phyloP scores from a whole-genome alignment of 305 asterid species.

The Fraxinus baroniana region DNA sequence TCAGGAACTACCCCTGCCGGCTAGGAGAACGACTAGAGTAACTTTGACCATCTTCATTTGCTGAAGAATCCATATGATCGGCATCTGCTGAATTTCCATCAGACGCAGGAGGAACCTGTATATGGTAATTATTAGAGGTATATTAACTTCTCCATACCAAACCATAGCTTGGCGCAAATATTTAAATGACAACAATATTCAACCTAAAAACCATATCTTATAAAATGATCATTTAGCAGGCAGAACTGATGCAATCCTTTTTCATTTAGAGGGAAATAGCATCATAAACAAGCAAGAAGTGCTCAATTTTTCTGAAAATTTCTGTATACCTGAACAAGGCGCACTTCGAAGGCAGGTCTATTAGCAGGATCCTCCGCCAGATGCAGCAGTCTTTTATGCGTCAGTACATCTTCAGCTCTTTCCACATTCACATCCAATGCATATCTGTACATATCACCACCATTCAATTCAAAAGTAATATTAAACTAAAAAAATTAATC shows the following conservation, averaged over 20 bases:
- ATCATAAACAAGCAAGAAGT: neutral
- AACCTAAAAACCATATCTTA: neutral
- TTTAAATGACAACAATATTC: neutral
- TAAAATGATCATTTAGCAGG: neutral
- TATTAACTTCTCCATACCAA: neutral
- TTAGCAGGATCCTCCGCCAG: slow-evolving; percentile 44
- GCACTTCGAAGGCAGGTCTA: slow-evolving; percentile 47
- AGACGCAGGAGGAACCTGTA: slow-evolving; percentile 39
- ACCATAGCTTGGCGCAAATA: neutral
- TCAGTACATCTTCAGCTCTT: slow-evolving; percentile 55
- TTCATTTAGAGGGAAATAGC: neutral
- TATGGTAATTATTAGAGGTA: neutral
- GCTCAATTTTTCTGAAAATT: neutral
- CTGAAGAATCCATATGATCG: slow-evolving; percentile 23
- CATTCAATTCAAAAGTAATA: neutral
- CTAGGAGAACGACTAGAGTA: slow-evolving; percentile 20
- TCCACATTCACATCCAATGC: slow-evolving; percentile 58
- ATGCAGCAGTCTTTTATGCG: slow-evolving; percentile 41
- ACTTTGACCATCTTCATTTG: slow-evolving; percentile 40
- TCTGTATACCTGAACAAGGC: slow-evolving; percentile 45
- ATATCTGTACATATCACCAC: slow-evolving; percentile 31
- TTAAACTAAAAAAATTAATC: neutral
- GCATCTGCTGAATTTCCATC: slow-evolving; percentile 33
- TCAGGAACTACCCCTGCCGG: slow-evolving; percentile 23
- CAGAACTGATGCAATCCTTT: neutral